Percentiles rank a stretch among this genome's conserved stretches.
These are phyloP conservation scores for Ceriops tagal DNA, from an alignment of 345 rosid genomes.

Conservation along the genomic window DNA sequence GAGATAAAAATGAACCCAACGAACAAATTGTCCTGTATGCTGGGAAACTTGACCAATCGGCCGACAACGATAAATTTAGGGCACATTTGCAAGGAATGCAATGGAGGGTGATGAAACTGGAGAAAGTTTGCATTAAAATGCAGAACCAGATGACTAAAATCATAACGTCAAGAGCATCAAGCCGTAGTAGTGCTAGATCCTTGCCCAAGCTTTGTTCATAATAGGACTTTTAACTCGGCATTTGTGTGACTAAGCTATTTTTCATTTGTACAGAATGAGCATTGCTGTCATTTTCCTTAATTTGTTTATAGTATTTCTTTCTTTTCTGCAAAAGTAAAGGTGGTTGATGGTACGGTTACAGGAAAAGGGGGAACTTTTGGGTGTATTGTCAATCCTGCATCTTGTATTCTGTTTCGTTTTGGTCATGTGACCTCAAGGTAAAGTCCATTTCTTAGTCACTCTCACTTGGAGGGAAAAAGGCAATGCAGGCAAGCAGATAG, in stretches of 20 bases:
- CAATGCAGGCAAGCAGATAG: slow-evolving; percentile 19
- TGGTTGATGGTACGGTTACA: slow-evolving; percentile 22
- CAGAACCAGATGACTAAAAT: slow-evolving; percentile 75
- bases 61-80: slow-evolving; percentile 46
- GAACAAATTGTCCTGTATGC: slow-evolving; percentile 42
- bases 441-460: too few species aligned
- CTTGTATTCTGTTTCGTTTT: not conserved
- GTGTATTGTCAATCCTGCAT: slow-evolving; percentile 9
- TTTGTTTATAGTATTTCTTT: slow-evolving; percentile 7
- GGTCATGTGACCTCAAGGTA: too few species aligned
- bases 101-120: slow-evolving; percentile 76
- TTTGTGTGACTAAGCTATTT: not conserved
- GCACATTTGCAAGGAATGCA: slow-evolving; percentile 76
- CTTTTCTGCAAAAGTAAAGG: slow-evolving; percentile 19
- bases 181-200: slow-evolving; percentile 49
- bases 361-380: slow-evolving; percentile 16
- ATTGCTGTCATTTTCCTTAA: not conserved
- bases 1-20: slow-evolving; percentile 20
- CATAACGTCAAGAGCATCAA: slow-evolving; percentile 50
- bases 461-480: slow-evolving; percentile 6
- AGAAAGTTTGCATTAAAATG: slow-evolving; percentile 77
- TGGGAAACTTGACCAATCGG: slow-evolving; percentile 42
- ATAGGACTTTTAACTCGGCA: slow-evolving; percentile 16
- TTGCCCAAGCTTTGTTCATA: slow-evolving; percentile 85
- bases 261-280: slow-evolving; percentile 24